Percentiles rank a stretch among this genome's conserved stretches.
These are phyloP conservation scores for Rhynchospora tenuis DNA, from an alignment of 176 grass and related monocot species.

Conservation along the genomic window DNA sequence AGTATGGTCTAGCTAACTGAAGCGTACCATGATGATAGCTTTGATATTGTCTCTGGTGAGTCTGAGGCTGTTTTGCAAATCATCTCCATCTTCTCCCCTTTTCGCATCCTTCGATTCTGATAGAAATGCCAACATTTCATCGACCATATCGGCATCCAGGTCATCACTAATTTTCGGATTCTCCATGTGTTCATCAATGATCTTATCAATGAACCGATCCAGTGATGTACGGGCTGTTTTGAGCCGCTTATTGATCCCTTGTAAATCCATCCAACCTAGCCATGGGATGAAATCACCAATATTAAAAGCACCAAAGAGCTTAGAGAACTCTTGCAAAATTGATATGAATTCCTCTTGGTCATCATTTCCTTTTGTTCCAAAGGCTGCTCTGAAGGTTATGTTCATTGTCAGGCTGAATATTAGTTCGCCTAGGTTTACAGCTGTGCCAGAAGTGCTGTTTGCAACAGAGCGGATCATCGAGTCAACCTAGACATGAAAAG, in stretches of 20 bases:
- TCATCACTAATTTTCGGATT: slow-evolving; percentile 46
- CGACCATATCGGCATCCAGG: slow-evolving; percentile 78
- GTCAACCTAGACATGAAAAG: slow-evolving; percentile 1
- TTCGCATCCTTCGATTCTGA: slow-evolving; percentile 7
- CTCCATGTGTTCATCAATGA: slow-evolving; percentile 78
- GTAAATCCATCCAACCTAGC: slow-evolving; percentile 62
- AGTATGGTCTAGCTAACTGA: not conserved
- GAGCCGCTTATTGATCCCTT: slow-evolving; percentile 60
- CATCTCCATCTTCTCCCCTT: slow-evolving; percentile 27
- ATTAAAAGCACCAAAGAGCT: slow-evolving; percentile 73
- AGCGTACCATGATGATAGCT: slow-evolving; percentile 89
- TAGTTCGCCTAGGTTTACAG: slow-evolving; percentile 64
- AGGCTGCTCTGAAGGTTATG: slow-evolving; percentile 80
- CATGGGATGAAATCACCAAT: slow-evolving; percentile 84
- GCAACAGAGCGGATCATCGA: slow-evolving; percentile 33
- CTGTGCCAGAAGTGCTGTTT: not conserved
- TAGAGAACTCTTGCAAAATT: slow-evolving; percentile 84
- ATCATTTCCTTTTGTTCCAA: slow-evolving; percentile 42
- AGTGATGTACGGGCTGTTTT: slow-evolving; percentile 39
- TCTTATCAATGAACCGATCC: slow-evolving; percentile 82
- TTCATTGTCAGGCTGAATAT: slow-evolving; percentile 72
- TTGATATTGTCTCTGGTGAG: slow-evolving; percentile 83
- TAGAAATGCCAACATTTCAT: slow-evolving; percentile 84
- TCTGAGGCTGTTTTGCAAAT: slow-evolving; percentile 54
- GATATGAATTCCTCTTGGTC: slow-evolving; percentile 67